Conservation (phyloP, 169 alveolate species). For the Perkinsus chesapeaki region DNA sequence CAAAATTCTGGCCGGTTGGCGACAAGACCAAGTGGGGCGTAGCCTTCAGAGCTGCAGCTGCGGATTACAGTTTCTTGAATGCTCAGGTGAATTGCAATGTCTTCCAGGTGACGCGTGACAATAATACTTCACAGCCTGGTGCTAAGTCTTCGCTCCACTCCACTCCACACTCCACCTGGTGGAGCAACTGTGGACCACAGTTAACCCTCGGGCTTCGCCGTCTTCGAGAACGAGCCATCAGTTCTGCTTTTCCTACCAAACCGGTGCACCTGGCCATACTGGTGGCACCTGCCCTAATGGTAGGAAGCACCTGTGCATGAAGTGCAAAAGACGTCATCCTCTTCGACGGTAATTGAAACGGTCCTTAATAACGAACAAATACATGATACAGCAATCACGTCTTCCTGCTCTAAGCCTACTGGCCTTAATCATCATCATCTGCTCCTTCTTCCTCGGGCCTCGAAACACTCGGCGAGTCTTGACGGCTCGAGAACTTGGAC, state of each 20-base stretch:
- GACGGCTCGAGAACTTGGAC: no score
- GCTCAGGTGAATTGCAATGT: neutral
- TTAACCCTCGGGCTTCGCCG: neutral
- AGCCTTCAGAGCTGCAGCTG: neutral
- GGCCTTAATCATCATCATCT: no score
- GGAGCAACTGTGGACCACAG: neutral
- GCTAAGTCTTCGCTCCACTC: no score
- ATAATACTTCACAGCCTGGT: no score
- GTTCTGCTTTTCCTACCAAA: neutral
- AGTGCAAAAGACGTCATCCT: neutral
- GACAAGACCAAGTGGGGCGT: neutral
- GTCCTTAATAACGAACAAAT: no score
- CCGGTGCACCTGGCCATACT: neutral
- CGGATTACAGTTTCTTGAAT: neutral
- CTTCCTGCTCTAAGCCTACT: no score
- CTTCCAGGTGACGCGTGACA: neutral
- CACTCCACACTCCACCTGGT: no score
- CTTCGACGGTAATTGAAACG: neutral
- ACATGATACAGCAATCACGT: no score
- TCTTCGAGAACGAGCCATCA: neutral
- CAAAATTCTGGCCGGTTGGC: neutral
- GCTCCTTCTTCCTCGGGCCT: no score
- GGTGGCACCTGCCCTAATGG: neutral
- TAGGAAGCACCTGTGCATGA: neutral
- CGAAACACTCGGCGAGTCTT: no score